Percentiles rank a stretch among this genome's conserved stretches.
Evolutionary conservation across 148 eudicot genomes (phyloP).

Genomic region (Camellia sinensis): DNA sequence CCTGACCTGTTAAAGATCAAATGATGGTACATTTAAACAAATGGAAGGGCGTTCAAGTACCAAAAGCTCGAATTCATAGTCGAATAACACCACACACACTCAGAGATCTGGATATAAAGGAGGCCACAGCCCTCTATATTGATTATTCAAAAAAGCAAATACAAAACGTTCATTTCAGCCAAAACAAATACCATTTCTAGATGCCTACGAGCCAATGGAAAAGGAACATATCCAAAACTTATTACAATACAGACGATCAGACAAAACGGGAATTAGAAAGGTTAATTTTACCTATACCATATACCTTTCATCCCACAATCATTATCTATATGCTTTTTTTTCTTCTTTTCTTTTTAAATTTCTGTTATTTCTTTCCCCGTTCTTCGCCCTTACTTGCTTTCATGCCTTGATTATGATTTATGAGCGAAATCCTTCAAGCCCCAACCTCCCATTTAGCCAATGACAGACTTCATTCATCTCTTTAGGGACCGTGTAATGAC

Average conservation of each 20-base stretch:
- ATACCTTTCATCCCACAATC: constrained; percentile 8
- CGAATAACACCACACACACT: background rate
- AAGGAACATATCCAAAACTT: background rate
- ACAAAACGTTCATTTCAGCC: constrained; percentile 17
- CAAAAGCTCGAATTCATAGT: background rate
- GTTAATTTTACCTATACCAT: constrained; percentile 17
- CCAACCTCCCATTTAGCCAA: constrained; percentile 58
- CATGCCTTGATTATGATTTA: background rate
- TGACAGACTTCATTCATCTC: constrained; percentile 91
- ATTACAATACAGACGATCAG: background rate
- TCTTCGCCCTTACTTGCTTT: constrained; percentile 7
- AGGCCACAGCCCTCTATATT: background rate
- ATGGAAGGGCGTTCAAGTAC: background rate
- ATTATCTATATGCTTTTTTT: background rate
- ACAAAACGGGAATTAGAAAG: constrained; percentile 17
- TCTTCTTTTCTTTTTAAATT: background rate
- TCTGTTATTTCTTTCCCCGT: constrained; percentile 13
- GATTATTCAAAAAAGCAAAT: constrained; percentile 6
- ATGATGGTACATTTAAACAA: no score
- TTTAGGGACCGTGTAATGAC: constrained; percentile 79
- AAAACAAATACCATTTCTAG: background rate
- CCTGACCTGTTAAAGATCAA: background rate
- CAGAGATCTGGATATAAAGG: background rate
- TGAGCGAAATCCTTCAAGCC: constrained; percentile 17
- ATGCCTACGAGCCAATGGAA: background rate